A percentile compares a stretch with the other conserved stretches of the same genome.
Evolutionary conservation across 2,329 filamentous ascomycete species (phyloP).

Genomic region (Cercospora sesami): DNA sequence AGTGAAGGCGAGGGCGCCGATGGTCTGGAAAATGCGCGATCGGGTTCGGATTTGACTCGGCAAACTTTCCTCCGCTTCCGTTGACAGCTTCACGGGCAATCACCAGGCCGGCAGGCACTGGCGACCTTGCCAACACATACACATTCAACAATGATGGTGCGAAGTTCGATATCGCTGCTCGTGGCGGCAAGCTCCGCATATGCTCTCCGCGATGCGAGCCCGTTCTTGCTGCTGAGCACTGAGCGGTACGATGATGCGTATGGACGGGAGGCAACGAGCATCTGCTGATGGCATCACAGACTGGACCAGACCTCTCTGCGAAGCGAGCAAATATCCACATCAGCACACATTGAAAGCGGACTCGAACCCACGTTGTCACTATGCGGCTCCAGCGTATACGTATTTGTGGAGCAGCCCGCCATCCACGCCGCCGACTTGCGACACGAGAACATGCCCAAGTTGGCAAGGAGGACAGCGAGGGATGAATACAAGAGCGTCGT

Average conservation of each 20-base stretch:
- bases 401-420: conserved; percentile 75
- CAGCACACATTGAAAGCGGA: conserved; percentile 34
- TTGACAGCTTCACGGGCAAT: neutral
- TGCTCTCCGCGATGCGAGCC: conserved; percentile 61
- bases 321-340: conserved; percentile 32
- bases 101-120: neutral
- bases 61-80: neutral
- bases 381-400: conserved; percentile 57
- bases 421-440: conserved; percentile 69
- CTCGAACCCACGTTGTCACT: conserved; percentile 45
- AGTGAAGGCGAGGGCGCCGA: neutral
- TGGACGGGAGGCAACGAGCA: neutral
- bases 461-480: conserved; percentile 53
- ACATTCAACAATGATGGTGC: conserved; percentile 29
- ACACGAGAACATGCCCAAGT: conserved; percentile 48
- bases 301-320: conserved; percentile 12
- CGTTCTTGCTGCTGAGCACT: conserved; percentile 85
- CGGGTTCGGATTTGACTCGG: neutral
- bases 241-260: conserved; percentile 59
- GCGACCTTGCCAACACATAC: conserved; percentile 9
- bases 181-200: conserved; percentile 46
- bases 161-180: conserved; percentile 30
- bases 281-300: conserved; percentile 6
- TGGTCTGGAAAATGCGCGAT: conserved; percentile 16
- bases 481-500: conserved; percentile 36